Evolutionary conservation across 2,329 filamentous ascomycete species (phyloP), one percentile per base, ranked within the genome.

Genomic region (Colletotrichum sp.): DNA sequence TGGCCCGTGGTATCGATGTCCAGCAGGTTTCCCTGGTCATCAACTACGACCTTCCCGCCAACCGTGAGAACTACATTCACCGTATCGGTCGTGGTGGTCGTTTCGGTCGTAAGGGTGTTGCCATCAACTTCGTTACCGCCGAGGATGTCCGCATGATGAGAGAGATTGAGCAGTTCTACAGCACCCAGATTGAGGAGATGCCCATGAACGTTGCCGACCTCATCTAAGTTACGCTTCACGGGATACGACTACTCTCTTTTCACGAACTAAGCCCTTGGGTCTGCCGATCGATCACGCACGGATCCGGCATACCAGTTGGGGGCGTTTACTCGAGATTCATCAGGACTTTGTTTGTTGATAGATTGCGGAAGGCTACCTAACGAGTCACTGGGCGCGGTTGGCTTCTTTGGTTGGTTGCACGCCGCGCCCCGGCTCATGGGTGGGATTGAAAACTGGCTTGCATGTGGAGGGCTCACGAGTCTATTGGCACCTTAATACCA

Each of bases 161-260:
- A 87, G 97, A 99, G 89, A 99, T 99, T 83, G 97, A 99, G 89
- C 95, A 98, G 90, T 99, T 99, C 93, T 99, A 99, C 94, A 98
- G 95, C 93, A 99, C 97, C 87, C 97, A 99, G 91, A 99, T 99
- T 82, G 97, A 99, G 90, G 97, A 99, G 93, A 99, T 99, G 97
- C 97, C 97, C 85, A 99, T 99, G 97, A 94, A 94, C 88, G 93
- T 94, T 82, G 93, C 93, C 82, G 93, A 94, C 83, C 92, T 94
- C 82, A 94, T 94, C 87, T 94, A 93, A 92, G 72, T 66, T 69
- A 64, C 72, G 55, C 39, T 66, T 77, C 34, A 70, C 69, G 72
- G 66, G 67, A 65, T 36, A 77, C 75, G 72, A 66, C 49, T 72
- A 68, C 63, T 78, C 64, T 62, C 75, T 74, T 76, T 76, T 63